A percentile compares a stretch with the other conserved stretches of the same genome.
Conservation (phyloP, 345 rosid genomes). For the Brassica cretica region DNA sequence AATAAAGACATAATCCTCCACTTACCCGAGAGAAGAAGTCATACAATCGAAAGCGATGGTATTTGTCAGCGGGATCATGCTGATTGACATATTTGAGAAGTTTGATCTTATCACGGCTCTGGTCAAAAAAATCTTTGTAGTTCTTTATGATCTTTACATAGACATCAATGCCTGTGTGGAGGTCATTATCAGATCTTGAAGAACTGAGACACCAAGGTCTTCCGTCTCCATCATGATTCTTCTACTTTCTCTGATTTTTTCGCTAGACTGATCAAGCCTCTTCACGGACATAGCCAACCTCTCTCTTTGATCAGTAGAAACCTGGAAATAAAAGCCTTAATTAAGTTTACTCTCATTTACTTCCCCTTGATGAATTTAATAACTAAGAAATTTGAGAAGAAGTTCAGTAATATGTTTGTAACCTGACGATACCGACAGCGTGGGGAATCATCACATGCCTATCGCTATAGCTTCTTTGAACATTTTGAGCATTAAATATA, state of each 20-base stretch:
- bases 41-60: constrained; percentile 86
- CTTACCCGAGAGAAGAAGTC: constrained; percentile 86
- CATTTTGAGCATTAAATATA: background rate
- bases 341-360: background rate
- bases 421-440: background rate
- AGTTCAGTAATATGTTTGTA: background rate
- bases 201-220: constrained; percentile 49
- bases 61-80: constrained; percentile 94
- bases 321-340: constrained; percentile 37
- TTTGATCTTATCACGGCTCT: constrained; percentile 97
- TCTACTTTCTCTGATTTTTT: constrained; percentile 73
- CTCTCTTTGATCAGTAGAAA: constrained; percentile 66
- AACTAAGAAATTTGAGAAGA: background rate
- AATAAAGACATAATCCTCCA: background rate
- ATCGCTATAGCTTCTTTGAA: background rate
- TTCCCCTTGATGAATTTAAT: background rate
- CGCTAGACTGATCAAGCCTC: constrained; percentile 66
- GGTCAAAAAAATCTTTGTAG: constrained; percentile 98
- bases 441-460: background rate
- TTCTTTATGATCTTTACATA: constrained; percentile 93
- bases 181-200: constrained; percentile 76
- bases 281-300: constrained; percentile 68
- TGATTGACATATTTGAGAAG: constrained; percentile 93
- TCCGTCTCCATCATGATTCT: constrained; percentile 58
- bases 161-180: constrained; percentile 94